A percentile compares a stretch with the other conserved stretches of the same genome.
These are phyloP conservation scores for Noccaea bulbosa DNA, from an alignment of 345 rosid species.

Conservation along the genomic window DNA sequence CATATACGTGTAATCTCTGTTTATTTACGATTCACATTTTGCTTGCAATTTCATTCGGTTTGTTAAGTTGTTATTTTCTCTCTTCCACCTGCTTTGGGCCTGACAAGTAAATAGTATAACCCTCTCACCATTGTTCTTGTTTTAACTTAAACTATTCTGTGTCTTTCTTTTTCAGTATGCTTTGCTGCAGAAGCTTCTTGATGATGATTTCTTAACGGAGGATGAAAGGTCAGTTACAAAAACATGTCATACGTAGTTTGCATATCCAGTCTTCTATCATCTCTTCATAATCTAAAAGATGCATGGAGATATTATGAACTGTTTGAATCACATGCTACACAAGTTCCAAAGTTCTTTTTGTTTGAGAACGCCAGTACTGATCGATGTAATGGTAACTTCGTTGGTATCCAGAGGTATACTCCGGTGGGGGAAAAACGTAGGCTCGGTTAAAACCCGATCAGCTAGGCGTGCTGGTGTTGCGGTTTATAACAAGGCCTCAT, in stretches of 20 bases:
- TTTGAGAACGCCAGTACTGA: conserved; percentile 1
- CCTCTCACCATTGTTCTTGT: conserved; percentile 9
- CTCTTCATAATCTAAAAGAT: conserved; percentile 3
- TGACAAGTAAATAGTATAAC: conserved; percentile 2
- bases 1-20: not conserved
- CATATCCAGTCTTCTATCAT: too few species aligned
- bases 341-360: not conserved
- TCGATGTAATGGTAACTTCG: not conserved
- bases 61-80: not conserved
- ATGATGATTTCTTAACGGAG: conserved; percentile 59
- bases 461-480: conserved; percentile 72
- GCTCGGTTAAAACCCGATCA: conserved; percentile 62
- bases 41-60: not conserved
- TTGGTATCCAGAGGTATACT: conserved; percentile 45
- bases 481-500: conserved; percentile 72
- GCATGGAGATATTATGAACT: not conserved
- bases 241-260: not conserved
- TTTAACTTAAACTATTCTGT: conserved; percentile 2
- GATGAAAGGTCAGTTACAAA: conserved; percentile 72
- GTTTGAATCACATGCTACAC: conserved; percentile 16
- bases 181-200: conserved; percentile 76
- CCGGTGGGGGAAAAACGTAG: conserved; percentile 70
- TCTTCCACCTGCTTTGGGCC: not conserved
- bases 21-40: not conserved
- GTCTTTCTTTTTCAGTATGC: conserved; percentile 60